Conservation (phyloP, 2,329 filamentous ascomycete genomes). For the Diplodia seriata region DNA sequence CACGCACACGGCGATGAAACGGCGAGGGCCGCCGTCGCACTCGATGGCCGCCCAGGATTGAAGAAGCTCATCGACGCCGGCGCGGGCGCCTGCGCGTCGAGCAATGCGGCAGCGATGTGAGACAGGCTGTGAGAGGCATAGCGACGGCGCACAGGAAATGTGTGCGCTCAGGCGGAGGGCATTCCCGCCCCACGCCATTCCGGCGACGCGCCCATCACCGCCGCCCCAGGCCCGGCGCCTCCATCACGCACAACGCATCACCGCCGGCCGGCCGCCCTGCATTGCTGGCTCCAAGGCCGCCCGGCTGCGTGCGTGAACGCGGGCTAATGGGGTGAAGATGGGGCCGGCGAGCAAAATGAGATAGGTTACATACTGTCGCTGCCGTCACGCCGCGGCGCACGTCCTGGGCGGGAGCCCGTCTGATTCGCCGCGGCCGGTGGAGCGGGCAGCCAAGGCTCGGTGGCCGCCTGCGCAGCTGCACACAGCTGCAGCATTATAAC, state of each 20-base stretch:
- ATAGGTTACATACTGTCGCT: conserved; percentile 29
- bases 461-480: conserved; percentile 24
- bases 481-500: conserved; percentile 29
- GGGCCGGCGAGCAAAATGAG: conserved; percentile 28
- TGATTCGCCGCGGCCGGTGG: conserved; percentile 29
- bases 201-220: not conserved
- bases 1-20: conserved; percentile 46
- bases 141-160: conserved; percentile 44
- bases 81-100: conserved; percentile 47
- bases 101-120: conserved; percentile 47
- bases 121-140: conserved; percentile 43
- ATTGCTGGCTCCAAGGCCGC: conserved; percentile 15
- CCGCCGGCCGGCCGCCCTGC: conserved; percentile 11
- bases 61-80: conserved; percentile 42
- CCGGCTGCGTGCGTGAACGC: not conserved
- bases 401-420: not conserved
- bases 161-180: conserved; percentile 17
- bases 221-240: conserved; percentile 1
- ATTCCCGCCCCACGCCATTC: conserved; percentile 3
- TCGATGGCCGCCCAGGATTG: conserved; percentile 36
- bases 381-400: conserved; percentile 29
- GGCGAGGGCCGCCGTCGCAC: conserved; percentile 47
- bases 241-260: conserved; percentile 21
- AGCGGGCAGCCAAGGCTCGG: conserved; percentile 24
- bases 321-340: conserved; percentile 6